Evolutionary conservation across 2,329 filamentous ascomycete species (phyloP).

Genomic region (Metarhizium sp.): DNA sequence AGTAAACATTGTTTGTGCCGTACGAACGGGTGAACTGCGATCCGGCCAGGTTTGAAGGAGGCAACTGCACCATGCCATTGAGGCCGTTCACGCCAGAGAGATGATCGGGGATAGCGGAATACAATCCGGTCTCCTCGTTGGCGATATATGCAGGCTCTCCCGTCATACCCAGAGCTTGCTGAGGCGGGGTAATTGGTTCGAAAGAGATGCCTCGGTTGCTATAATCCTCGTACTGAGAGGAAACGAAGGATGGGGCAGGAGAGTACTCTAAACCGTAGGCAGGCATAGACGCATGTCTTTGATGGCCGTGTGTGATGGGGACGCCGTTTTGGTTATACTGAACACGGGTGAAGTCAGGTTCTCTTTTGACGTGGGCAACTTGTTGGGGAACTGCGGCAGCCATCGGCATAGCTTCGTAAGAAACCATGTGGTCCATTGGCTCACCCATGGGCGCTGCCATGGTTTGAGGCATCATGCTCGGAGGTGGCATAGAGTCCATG

Average conservation of each 20-base stretch:
- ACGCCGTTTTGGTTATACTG: constrained; percentile 92
- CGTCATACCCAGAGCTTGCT: constrained; percentile 72
- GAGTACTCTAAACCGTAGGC: constrained; percentile 94
- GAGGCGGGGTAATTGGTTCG: constrained; percentile 92
- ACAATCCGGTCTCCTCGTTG: constrained; percentile 93
- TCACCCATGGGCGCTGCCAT: constrained; percentile 46
- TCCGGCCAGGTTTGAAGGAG: constrained; percentile 72
- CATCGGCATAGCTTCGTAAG: constrained; percentile 63
- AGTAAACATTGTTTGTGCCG: constrained; percentile 72
- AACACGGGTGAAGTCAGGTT: constrained; percentile 71
- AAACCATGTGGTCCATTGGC: constrained; percentile 63
- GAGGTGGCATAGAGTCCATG: constrained; percentile 90
- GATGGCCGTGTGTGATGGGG: constrained; percentile 71
- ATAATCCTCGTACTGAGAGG: constrained; percentile 98
- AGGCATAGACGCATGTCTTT: constrained; percentile 97
- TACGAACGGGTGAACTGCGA: constrained; percentile 72
- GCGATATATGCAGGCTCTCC: constrained; percentile 94
- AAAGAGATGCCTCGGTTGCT: constrained; percentile 93
- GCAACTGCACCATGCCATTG: constrained; percentile 84
- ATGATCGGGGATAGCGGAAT: constrained; percentile 89
- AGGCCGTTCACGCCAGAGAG: constrained; percentile 62
- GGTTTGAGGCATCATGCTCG: constrained; percentile 61
- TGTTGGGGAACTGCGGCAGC: constrained; percentile 59
- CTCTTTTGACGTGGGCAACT: constrained; percentile 66
- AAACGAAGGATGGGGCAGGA: constrained; percentile 92